Conservation (phyloP, 345 rosid genomes). For the Arabidopsis arenosa region DNA sequence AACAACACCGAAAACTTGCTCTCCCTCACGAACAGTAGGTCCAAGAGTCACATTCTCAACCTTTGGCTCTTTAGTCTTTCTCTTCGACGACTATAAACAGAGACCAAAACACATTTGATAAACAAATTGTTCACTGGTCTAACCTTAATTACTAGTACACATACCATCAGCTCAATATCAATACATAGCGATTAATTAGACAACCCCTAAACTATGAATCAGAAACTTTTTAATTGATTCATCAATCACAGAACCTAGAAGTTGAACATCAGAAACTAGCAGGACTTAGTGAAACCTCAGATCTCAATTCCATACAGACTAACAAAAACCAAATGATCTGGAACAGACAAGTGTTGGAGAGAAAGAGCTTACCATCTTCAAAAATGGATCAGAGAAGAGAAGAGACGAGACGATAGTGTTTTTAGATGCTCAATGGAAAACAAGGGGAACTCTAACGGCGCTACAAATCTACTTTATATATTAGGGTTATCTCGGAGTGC, state of each 20-base stretch:
- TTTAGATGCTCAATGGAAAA: conserved; percentile 16
- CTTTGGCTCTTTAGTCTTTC: conserved; percentile 80
- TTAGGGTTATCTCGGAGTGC: conserved; percentile 40
- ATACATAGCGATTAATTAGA: neutral
- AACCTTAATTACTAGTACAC: neutral
- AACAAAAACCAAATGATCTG: neutral
- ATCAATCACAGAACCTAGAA: no score
- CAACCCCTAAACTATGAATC: neutral
- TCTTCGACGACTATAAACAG: conserved; percentile 66
- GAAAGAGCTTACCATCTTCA: conserved; percentile 39
- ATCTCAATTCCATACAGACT: neutral
- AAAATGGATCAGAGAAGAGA: conserved; percentile 16
- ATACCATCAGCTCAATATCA: conserved; percentile 19
- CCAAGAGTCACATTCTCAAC: conserved; percentile 77
- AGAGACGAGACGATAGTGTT: conserved; percentile 8
- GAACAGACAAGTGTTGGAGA: neutral
- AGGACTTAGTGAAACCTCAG: conserved; percentile 7
- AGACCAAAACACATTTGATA: conserved; percentile 11
- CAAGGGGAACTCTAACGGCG: neutral
- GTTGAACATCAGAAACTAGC: neutral
- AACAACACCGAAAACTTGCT: conserved; percentile 77
- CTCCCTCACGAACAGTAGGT: conserved; percentile 80
- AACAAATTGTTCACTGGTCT: conserved; percentile 4
- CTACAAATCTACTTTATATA: conserved; percentile 19
- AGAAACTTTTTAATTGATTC: neutral